Conservation (phyloP, 306 rosid species). For the Ormosia semicastrata region DNA sequence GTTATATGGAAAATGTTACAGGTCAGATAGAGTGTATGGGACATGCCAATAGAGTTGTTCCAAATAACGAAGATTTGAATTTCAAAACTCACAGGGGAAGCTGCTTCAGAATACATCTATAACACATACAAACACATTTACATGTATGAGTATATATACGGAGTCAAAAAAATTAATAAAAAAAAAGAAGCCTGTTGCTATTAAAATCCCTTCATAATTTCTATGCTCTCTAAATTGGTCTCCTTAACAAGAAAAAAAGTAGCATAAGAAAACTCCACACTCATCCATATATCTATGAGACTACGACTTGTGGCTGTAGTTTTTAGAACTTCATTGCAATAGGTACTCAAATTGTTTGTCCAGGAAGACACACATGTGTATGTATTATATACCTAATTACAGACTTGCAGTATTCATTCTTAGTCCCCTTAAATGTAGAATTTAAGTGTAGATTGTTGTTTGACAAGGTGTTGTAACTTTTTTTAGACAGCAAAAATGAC, state of each 20-base stretch:
- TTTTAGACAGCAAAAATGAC: background rate
- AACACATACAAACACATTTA: background rate
- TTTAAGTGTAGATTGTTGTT: background rate
- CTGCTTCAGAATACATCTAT: background rate
- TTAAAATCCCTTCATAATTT: background rate
- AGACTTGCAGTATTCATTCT: background rate
- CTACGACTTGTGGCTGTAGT: background rate
- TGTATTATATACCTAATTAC: background rate
- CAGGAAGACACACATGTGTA: background rate
- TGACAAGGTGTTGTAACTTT: background rate
- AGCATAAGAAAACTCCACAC: background rate
- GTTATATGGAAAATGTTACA: background rate
- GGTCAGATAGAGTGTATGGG: background rate
- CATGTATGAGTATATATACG: background rate
- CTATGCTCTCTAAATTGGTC: background rate
- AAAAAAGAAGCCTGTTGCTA: background rate
- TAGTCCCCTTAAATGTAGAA: background rate
- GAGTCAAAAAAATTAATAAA: background rate
- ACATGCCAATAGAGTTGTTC: background rate
- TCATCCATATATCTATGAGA: background rate
- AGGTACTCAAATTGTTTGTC: background rate
- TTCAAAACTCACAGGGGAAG: background rate
- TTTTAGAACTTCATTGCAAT: background rate
- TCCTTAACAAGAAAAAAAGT: background rate
- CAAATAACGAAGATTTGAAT: background rate